Evolutionary conservation across 257 asterid species (phyloP).

Genomic region (Jacaranda copaia): DNA sequence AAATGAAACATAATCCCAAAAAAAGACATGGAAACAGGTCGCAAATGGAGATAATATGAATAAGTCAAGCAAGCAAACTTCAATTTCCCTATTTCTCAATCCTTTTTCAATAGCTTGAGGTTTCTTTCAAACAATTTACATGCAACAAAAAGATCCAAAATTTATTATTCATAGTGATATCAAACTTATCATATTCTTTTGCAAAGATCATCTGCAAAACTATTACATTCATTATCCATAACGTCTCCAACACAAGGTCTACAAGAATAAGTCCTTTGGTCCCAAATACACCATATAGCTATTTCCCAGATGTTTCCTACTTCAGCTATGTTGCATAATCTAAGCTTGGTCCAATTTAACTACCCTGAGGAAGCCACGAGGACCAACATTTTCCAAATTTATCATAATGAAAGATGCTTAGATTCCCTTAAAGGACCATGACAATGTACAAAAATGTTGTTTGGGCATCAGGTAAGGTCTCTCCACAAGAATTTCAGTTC

Average conservation of each 20-base stretch:
- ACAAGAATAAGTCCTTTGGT: slow-evolving; percentile 14
- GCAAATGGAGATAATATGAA: slow-evolving; percentile 13
- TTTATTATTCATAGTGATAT: not conserved
- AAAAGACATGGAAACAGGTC: not conserved
- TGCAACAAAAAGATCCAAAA: slow-evolving; percentile 24
- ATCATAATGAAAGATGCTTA: slow-evolving; percentile 21
- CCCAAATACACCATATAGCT: slow-evolving; percentile 20
- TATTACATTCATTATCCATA: slow-evolving; percentile 4
- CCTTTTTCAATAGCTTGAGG: slow-evolving; percentile 22
- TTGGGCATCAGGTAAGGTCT: not conserved
- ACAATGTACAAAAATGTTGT: not conserved
- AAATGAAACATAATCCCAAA: slow-evolving; percentile 15
- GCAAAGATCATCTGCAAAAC: slow-evolving; percentile 14
- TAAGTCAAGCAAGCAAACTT: slow-evolving; percentile 17
- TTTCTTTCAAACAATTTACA: slow-evolving; percentile 4
- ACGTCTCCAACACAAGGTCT: not conserved
- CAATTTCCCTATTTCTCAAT: slow-evolving; percentile 11
- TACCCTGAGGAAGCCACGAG: slow-evolving; percentile 22
- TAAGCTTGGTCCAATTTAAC: slow-evolving; percentile 24
- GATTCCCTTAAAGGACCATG: slow-evolving; percentile 16
- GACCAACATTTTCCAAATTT: slow-evolving; percentile 26
- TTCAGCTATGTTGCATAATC: not conserved
- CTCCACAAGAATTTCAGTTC: not conserved
- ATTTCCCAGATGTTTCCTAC: not conserved
- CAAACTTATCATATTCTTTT: not conserved